Evolutionary conservation across 2,329 filamentous ascomycete genomes (phyloP).

Genomic region (Hypoxylon sp.): DNA sequence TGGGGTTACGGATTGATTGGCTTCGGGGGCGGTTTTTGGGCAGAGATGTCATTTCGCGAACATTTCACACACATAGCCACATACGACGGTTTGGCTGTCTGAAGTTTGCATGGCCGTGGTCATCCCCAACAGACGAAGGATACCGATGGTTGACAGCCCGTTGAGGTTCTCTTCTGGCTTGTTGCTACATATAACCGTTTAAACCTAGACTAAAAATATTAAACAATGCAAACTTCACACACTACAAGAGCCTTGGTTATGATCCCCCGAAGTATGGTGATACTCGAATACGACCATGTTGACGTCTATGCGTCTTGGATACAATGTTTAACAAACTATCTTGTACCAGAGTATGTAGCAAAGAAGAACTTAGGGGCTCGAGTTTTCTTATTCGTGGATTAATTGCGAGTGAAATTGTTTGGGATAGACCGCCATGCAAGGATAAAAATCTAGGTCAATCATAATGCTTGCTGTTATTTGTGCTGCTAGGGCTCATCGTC

Average conservation of each 20-base stretch:
- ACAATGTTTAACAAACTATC: not conserved
- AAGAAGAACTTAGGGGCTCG: not conserved
- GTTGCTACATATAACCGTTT: conserved; percentile 40
- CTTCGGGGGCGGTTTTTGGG: conserved; percentile 26
- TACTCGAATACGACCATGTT: not conserved
- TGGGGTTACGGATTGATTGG: conserved; percentile 34
- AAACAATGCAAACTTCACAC: conserved; percentile 44
- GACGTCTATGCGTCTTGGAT: not conserved
- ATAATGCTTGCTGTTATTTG: not conserved
- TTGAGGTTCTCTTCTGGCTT: conserved; percentile 31
- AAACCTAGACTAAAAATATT: conserved; percentile 49
- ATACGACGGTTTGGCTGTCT: conserved; percentile 33
- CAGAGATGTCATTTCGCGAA: conserved; percentile 18
- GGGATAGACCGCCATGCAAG: not conserved
- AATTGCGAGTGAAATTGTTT: not conserved
- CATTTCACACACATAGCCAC: conserved; percentile 24
- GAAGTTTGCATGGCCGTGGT: conserved; percentile 39
- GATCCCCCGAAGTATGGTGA: not conserved
- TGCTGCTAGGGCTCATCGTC: not conserved
- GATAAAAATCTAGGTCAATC: not conserved
- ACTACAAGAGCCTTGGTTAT: not conserved
- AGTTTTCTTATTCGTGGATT: not conserved
- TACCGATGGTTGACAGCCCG: conserved; percentile 21
- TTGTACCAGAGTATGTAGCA: not conserved
- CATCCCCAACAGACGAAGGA: conserved; percentile 10